These are phyloP conservation scores for Capsella rubella DNA, from an alignment of 441 rosid species.

Conservation along the genomic window DNA sequence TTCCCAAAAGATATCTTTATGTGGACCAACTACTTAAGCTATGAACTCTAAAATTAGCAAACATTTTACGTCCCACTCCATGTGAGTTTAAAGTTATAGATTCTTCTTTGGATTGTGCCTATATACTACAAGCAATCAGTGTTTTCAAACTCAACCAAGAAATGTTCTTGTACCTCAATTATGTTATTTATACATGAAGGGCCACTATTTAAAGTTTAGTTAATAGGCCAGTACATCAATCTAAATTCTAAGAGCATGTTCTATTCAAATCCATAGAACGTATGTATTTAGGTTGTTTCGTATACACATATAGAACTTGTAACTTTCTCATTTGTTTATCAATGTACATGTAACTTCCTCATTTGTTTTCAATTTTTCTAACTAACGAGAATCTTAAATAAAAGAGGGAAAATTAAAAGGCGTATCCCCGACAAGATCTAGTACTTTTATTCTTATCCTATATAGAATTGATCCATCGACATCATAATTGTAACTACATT, in stretches of 20 bases:
- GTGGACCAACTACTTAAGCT: constrained; percentile 26
- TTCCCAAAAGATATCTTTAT: constrained; percentile 20
- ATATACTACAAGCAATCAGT: neutral
- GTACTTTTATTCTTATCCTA: constrained; percentile 38
- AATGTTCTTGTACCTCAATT: neutral
- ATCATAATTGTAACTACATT: constrained; percentile 25
- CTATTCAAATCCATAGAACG: constrained; percentile 6
- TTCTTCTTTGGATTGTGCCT: constrained; percentile 24
- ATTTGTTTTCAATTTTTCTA: neutral
- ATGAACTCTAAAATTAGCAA: constrained; percentile 13
- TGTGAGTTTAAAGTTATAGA: constrained; percentile 32
- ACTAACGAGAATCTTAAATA: neutral
- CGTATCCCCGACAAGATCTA: constrained; percentile 43
- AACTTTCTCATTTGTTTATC: neutral
- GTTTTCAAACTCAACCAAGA: constrained; percentile 2
- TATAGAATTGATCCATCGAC: constrained; percentile 25
- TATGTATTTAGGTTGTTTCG: neutral
- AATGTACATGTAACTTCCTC: neutral
- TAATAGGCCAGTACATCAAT: too few relatives aligned
- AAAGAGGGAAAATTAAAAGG: neutral
- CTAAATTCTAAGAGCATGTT: neutral
- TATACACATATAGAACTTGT: neutral
- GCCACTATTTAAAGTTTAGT: too few relatives aligned
- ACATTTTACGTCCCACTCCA: constrained; percentile 20
- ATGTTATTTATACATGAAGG: too few relatives aligned